A percentile compares a stretch with the other conserved stretches of the same genome.
Conservation (phyloP, 257 asterid genomes). For the Cinchona pubescens region DNA sequence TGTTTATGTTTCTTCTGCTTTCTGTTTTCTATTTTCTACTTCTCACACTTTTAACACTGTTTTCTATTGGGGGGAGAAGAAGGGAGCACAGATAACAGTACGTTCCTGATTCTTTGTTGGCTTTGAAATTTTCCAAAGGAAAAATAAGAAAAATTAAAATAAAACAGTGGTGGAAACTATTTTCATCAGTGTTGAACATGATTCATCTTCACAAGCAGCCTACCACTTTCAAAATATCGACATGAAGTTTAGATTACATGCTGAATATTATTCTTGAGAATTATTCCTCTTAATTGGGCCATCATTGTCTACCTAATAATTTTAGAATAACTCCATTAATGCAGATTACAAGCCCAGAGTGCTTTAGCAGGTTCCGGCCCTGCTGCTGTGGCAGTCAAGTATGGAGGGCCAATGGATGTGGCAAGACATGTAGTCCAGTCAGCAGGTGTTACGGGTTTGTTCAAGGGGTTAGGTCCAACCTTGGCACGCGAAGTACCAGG, state of each 20-base stretch:
- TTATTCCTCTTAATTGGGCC: neutral
- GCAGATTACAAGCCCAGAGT: constrained; percentile 86
- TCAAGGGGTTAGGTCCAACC: constrained; percentile 73
- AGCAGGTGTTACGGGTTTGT: constrained; percentile 66
- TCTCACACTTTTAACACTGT: neutral
- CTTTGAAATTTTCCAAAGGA: neutral
- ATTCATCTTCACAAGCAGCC: neutral
- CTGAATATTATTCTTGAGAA: too few relatives aligned
- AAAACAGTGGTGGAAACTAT: neutral
- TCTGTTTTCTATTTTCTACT: neutral
- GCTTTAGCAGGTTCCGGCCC: constrained; percentile 43
- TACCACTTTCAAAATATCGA: neutral
- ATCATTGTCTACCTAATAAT: neutral
- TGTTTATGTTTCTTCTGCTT: neutral
- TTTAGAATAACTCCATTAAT: constrained; percentile 5
- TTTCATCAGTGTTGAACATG: neutral
- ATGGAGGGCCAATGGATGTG: constrained; percentile 79
- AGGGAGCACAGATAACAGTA: neutral
- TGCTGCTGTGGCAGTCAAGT: constrained; percentile 45
- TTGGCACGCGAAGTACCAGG: constrained; percentile 85
- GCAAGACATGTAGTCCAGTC: constrained; percentile 64
- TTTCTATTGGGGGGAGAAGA: neutral
- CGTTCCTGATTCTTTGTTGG: neutral
- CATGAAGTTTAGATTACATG: neutral
- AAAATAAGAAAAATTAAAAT: too few relatives aligned